Conservation (phyloP, 257 asterid species). For the Solanum chmielewskii region DNA sequence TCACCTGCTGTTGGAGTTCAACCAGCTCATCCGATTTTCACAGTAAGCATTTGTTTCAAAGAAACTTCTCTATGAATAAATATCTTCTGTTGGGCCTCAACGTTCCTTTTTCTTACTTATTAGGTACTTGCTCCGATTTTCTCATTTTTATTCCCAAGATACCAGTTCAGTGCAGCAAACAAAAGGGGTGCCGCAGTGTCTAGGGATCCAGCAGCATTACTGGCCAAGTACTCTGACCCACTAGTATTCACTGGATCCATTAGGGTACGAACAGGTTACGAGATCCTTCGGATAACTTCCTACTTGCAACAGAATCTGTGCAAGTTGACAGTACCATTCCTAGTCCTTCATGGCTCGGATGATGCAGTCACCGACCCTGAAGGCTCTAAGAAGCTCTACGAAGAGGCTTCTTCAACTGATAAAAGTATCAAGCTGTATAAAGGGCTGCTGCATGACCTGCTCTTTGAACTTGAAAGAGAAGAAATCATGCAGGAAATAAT, state of each 20-base stretch:
- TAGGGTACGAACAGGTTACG: constrained; percentile 78
- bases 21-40: constrained; percentile 77
- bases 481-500: constrained; percentile 42
- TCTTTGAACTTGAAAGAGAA: constrained; percentile 77
- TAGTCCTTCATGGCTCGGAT: constrained; percentile 76
- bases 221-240: constrained; percentile 89
- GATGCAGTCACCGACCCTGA: constrained; percentile 77
- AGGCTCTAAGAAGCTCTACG: constrained; percentile 61
- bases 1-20: constrained; percentile 93
- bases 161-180: constrained; percentile 86
- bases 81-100: neutral
- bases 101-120: neutral
- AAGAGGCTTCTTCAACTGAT: constrained; percentile 69
- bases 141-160: constrained; percentile 66
- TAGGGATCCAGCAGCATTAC: constrained; percentile 68
- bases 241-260: constrained; percentile 86
- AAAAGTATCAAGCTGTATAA: constrained; percentile 53
- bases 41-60: constrained; percentile 21
- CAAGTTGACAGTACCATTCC: constrained; percentile 48
- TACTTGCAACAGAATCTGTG: constrained; percentile 58
- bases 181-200: constrained; percentile 55
- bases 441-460: constrained; percentile 79
- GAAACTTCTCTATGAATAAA: neutral
- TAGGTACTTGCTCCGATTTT: constrained; percentile 80
- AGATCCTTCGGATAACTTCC: constrained; percentile 49